A percentile compares a stretch with the other conserved stretches of the same genome.
Conservation (phyloP, 805 yeast species). For the Metschnikowia continentalis region DNA sequence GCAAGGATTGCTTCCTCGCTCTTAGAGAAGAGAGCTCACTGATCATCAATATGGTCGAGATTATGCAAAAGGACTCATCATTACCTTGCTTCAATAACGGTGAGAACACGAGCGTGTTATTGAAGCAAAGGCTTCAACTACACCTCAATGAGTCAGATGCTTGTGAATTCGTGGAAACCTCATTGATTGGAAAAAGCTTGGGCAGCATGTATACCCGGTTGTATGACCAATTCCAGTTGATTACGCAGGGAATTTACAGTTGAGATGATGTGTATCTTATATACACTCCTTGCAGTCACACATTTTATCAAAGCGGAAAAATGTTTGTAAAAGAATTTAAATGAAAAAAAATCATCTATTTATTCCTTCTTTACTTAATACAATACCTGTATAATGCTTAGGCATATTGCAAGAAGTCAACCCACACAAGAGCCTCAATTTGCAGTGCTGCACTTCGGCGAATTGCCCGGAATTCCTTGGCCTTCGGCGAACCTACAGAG, state of each 20-base stretch:
- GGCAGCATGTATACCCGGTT: slow-evolving; percentile 88
- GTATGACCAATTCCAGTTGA: slow-evolving; percentile 90
- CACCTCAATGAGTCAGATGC: slow-evolving; percentile 69
- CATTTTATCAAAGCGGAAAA: neutral
- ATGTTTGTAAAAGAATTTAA: neutral
- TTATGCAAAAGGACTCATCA: slow-evolving; percentile 88
- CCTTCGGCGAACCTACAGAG: slow-evolving; percentile 3
- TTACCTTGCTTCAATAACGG: slow-evolving; percentile 93
- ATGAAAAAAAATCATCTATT: neutral
- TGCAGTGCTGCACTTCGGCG: slow-evolving; percentile 1
- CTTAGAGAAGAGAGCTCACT: slow-evolving; percentile 44
- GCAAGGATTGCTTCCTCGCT: slow-evolving; percentile 70
- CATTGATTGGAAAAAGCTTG: slow-evolving; percentile 72
- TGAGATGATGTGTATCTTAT: neutral
- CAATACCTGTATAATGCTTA: neutral
- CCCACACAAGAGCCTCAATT: neutral
- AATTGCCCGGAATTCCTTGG: slow-evolving; percentile 3
- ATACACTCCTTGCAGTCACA: neutral
- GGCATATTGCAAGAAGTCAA: neutral
- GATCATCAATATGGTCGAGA: slow-evolving; percentile 76
- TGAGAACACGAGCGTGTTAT: slow-evolving; percentile 69
- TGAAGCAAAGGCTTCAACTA: slow-evolving; percentile 78
- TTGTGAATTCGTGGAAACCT: slow-evolving; percentile 73
- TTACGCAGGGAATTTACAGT: slow-evolving; percentile 90
- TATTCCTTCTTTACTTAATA: neutral